Base-by-base conservation (phyloP, 495 filamentous ascomycete genomes). In the Rusavskia elegans region DNA sequence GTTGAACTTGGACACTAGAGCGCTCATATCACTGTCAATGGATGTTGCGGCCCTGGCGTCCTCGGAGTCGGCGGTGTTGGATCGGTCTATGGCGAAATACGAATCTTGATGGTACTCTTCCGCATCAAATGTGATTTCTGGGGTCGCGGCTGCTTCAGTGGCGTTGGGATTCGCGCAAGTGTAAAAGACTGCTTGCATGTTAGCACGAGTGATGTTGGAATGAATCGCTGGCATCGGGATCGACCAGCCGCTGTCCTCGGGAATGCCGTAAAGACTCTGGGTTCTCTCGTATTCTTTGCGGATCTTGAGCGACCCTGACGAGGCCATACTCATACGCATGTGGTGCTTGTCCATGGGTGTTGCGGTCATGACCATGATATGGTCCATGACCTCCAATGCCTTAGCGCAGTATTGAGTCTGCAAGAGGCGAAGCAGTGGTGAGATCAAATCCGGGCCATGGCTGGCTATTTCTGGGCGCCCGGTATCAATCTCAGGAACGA, bases 181-280 rank as follows among this genome's bases (percentile, higher is more conserved):
- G 64, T 95, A 92, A 64, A 95, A 95, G 4, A 92, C 89, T 0
- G 89, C 87, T 58, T 96, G 89, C n/a, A 97, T 89, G 61, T 97
- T 97, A 51, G 81, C 76, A 36, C 89, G 75, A 11, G 90, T 96
- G 39, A 78, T 79, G 45, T 78, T 79, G 2, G 89, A 88, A 65
- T 95, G 87, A 45, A 82, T 81, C 3, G 89, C 89, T 19, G 92
- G 92, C 66, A 90, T 83, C 2, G 93, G 92, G 35, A 99, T 85
- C 1, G 93, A 89, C 92, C 92, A 99, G 7, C 92, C 92, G 3
- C 84, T 89, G 25, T 87, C 85, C 62, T 96, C 89, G 2, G 92
- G 92, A 53, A 99, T 96, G 45, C 92, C 92, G 63, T 96, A 99
- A 20, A 99, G 70, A 61, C 87, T 95, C 60, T 94, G 82, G 5